Evolutionary conservation across 1,139 yeast genomes (phyloP), one percentile per base, ranked within the genome.

Genomic region (Suhomyces coccinellae): DNA sequence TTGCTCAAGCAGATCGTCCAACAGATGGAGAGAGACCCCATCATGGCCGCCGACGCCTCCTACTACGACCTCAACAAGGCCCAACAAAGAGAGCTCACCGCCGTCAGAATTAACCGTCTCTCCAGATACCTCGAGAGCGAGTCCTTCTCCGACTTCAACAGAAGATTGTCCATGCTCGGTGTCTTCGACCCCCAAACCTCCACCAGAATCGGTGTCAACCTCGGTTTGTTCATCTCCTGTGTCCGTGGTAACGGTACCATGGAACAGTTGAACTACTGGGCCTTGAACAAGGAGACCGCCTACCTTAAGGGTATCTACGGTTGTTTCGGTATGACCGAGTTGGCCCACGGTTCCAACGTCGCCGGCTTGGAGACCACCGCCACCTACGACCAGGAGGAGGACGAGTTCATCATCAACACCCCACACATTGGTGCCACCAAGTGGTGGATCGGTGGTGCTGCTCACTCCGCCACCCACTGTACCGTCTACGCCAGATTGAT

Each of bases 381-480:
- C 46, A 69, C 75, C 42, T 73, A 66, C 48, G 76, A 73, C 55
- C 54, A 55, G 43, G 70, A 63, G 37, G 62, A 56, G 34, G 78
- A 73, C 50, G 74, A 71, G 56, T 73, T 73, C 46, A 53, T 73
- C 56, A 69, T 73, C 53, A 66, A 73, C 58, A 73, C 79, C 36
- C 79, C 79, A 6, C 76, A 73, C 56, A 66, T 73, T 53, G 76
- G 78, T 55, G 79, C 79, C 49, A 72, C 79, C 50, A 73, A 73
- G 56, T 73, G 79, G 79, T 73, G 79, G 79, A 73, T 73, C 44
- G 78, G 79, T 44, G 78, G 78, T 55, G 77, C 79, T 46, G 77
- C 78, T 40, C 79, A 73, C 57, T 69, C 76, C n/a, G 69, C 79
- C 38, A 71, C 78, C 38, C 79, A 73, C 57, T 63, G 72, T 47